Evolutionary conservation across 495 filamentous ascomycete genomes (phyloP).

Genomic region (Aspergillus carlsbadensis): DNA sequence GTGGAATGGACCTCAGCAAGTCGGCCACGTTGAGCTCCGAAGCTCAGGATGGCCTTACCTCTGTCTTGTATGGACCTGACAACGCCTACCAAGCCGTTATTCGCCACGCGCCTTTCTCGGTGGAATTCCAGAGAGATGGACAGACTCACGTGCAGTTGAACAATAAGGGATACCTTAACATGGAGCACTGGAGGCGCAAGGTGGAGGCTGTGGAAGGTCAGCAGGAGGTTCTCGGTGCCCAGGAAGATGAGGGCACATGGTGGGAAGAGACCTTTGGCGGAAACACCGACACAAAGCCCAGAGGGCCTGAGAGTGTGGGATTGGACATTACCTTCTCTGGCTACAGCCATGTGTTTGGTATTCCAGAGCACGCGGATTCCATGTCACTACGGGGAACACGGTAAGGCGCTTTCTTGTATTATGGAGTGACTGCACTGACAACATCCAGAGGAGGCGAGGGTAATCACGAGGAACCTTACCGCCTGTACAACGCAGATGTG

Average conservation of each 20-base stretch:
- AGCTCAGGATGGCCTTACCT: slow-evolving; percentile 63
- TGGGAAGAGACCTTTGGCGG: slow-evolving; percentile 97
- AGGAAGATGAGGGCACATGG: slow-evolving; percentile 81
- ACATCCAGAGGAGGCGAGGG: slow-evolving; percentile 66
- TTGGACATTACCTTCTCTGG: slow-evolving; percentile 90
- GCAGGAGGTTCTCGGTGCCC: slow-evolving; percentile 37
- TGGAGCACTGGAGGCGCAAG: slow-evolving; percentile 96
- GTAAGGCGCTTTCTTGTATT: slow-evolving; percentile 25
- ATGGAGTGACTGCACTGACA: slow-evolving; percentile 19
- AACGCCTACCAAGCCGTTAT: slow-evolving; percentile 78
- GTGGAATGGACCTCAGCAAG: slow-evolving; percentile 67
- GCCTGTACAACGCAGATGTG: slow-evolving; percentile 93
- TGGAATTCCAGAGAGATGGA: slow-evolving; percentile 83
- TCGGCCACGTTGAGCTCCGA: slow-evolving; percentile 59
- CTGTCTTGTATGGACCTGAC: slow-evolving; percentile 75
- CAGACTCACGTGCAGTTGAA: slow-evolving; percentile 85
- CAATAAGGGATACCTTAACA: slow-evolving; percentile 78
- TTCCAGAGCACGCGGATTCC: slow-evolving; percentile 89
- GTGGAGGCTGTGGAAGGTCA: slow-evolving; percentile 60
- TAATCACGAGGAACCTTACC: slow-evolving; percentile 88
- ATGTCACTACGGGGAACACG: slow-evolving; percentile 86
- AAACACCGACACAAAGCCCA: slow-evolving; percentile 89
- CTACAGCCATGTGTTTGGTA: slow-evolving; percentile 90
- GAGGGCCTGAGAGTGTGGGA: slow-evolving; percentile 83
- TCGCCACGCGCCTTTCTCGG: slow-evolving; percentile 73